A percentile compares a stretch with the other conserved stretches of the same genome.
Evolutionary conservation across 2,329 filamentous ascomycete genomes (phyloP).

Genomic region (Gremmenia infestans): DNA sequence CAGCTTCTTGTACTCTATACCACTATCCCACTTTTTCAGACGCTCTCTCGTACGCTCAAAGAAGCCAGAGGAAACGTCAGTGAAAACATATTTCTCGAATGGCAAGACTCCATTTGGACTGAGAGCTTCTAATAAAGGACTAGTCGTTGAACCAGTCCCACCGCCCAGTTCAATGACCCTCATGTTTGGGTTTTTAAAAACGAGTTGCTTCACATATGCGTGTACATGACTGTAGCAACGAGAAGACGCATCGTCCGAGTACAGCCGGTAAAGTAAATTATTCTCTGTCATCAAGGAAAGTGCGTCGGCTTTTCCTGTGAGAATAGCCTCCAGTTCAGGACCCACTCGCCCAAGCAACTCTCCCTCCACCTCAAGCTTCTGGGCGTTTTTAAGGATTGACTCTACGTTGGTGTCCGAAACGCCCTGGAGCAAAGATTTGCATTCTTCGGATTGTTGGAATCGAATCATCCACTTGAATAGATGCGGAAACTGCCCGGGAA

Average conservation of each 20-base stretch:
- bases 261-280: slow-evolving; percentile 5
- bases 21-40: background rate
- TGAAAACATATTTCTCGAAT: slow-evolving; percentile 28
- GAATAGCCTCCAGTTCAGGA: slow-evolving; percentile 3
- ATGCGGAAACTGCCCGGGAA: background rate
- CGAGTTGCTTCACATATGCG: background rate
- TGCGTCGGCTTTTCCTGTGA: slow-evolving; percentile 5
- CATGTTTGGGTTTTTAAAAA: slow-evolving; percentile 21
- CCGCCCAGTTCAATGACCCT: slow-evolving; percentile 31
- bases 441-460: slow-evolving; percentile 5
- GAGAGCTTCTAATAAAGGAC: slow-evolving; percentile 9
- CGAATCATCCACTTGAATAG: slow-evolving; percentile 9
- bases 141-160: slow-evolving; percentile 22
- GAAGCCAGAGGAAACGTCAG: slow-evolving; percentile 31
- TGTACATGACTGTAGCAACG: background rate
- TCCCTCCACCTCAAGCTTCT: slow-evolving; percentile 3
- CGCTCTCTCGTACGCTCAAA: slow-evolving; percentile 30
- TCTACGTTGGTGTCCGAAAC: slow-evolving; percentile 1
- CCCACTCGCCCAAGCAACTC: slow-evolving; percentile 4
- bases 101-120: slow-evolving; percentile 24
- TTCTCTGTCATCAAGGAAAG: slow-evolving; percentile 6
- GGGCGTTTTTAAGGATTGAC: background rate
- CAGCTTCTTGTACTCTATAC: slow-evolving; percentile 6
- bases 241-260: slow-evolving; percentile 1
- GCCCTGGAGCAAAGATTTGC: background rate